Base-by-base conservation (phyloP, 805 yeast species). In the Pichia nanzhaoensis region DNA sequence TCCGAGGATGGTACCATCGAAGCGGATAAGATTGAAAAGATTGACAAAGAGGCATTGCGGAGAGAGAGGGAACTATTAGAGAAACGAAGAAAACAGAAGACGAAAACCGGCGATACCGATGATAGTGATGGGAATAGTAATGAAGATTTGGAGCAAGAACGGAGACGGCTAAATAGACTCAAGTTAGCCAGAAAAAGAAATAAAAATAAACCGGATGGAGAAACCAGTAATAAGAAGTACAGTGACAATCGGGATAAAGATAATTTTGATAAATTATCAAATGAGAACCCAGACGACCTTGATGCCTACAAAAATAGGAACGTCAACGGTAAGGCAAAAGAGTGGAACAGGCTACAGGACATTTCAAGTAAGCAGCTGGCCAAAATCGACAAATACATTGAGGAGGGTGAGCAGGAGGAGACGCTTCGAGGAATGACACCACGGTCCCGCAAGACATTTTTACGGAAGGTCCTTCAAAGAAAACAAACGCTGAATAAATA, bases 1-100 rank as follows among this genome's bases (percentile, higher is more conserved):
- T 37, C 42, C 12, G 46, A 43, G 16, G 46, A 43, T 14, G 46
- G 46, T 13, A 28, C 24, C 18, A 21, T 43, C 4, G 42, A 43
- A 37, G 20, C 33, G 14, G 21, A 39, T 21, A 16, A 27, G 17
- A 19, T 43, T 22, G 42, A 43, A 34, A 37, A 42, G 33, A 16
- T 41, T 14, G 41, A 39, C 21, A 39, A 39, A 16, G 24, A 17
- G n/a, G 6, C 14, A 17, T 17, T 27, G 9, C 17, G 12, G 13
- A 14, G 17, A 16, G 37, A 24, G 12, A 18, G 27, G 37, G 34
- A 22, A 19, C 4, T 13, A 16, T 13, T 18, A 34, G 9, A 22
- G 36, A 22, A 40, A n/a, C 14, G 21, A 37, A 21, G 30, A 7
- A 17, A 27, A 21, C 4, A 21, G 30, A 19, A 5, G 41, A 39